These are phyloP conservation scores for Globisporangium splendens DNA, from an alignment of 352 stramenopile species.

Conservation along the genomic window DNA sequence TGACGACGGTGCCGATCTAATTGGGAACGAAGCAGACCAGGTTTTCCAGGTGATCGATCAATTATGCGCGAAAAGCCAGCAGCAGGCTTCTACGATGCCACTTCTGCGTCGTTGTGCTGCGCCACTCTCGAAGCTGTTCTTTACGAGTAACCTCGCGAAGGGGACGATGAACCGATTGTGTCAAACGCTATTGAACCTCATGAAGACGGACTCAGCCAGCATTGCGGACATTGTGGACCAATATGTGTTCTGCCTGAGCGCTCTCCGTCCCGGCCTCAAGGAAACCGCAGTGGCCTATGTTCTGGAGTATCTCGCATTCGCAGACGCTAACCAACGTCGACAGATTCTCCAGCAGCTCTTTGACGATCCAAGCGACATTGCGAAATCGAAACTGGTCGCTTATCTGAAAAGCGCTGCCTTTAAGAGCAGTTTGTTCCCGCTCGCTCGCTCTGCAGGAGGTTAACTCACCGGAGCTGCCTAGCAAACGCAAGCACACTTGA, in stretches of 20 bases:
- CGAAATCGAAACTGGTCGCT: slow-evolving; percentile 66
- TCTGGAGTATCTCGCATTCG: slow-evolving; percentile 67
- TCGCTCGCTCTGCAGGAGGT: slow-evolving; percentile 5
- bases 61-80: slow-evolving; percentile 40
- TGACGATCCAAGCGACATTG: slow-evolving; percentile 67
- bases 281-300: slow-evolving; percentile 62
- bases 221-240: slow-evolving; percentile 32
- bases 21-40: slow-evolving; percentile 17
- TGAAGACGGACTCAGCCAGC: slow-evolving; percentile 45
- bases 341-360: slow-evolving; percentile 66
- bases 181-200: slow-evolving; percentile 59
- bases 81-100: slow-evolving; percentile 29
- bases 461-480: not conserved
- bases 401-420: slow-evolving; percentile 74
- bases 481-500: not conserved
- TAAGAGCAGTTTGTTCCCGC: slow-evolving; percentile 35
- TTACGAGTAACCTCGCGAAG: slow-evolving; percentile 48
- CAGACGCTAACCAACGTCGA: slow-evolving; percentile 35
- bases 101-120: slow-evolving; percentile 41
- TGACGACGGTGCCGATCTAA: not conserved
- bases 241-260: slow-evolving; percentile 49
- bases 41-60: slow-evolving; percentile 40
- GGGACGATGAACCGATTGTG: slow-evolving; percentile 53
- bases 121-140: slow-evolving; percentile 35
- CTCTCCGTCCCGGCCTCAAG: slow-evolving; percentile 43